Evolutionary conservation across 345 rosid species (phyloP).

Genomic region (Geranium rotundifolium): DNA sequence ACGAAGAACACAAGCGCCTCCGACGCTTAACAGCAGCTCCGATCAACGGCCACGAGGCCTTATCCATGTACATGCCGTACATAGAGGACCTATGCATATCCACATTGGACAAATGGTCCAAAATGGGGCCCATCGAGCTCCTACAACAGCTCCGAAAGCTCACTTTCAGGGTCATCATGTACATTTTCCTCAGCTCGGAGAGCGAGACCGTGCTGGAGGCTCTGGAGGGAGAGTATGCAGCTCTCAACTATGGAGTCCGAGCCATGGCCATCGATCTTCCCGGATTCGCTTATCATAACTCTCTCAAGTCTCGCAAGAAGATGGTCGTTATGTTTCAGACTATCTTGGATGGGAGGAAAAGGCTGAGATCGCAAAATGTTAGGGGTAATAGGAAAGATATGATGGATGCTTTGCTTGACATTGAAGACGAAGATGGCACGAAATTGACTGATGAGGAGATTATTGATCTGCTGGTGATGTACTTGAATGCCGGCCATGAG

Average conservation of each 20-base stretch:
- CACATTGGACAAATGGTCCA: slow-evolving; percentile 22
- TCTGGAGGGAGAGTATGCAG: slow-evolving; percentile 16
- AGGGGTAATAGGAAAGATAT: slow-evolving; percentile 16
- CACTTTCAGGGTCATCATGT: slow-evolving; percentile 22
- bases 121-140: slow-evolving; percentile 19
- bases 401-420: slow-evolving; percentile 23
- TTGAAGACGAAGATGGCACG: slow-evolving; percentile 24
- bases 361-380: slow-evolving; percentile 6
- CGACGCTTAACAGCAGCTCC: slow-evolving; percentile 41
- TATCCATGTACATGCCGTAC: slow-evolving; percentile 30
- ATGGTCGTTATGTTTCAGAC: slow-evolving; percentile 34
- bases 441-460: slow-evolving; percentile 24
- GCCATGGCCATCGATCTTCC: slow-evolving; percentile 48
- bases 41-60: slow-evolving; percentile 43
- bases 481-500: slow-evolving; percentile 29
- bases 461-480: slow-evolving; percentile 20
- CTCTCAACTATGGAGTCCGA: slow-evolving; percentile 28
- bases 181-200: slow-evolving; percentile 24
- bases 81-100: slow-evolving; percentile 24
- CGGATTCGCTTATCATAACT: slow-evolving; percentile 42
- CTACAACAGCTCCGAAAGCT: slow-evolving; percentile 22
- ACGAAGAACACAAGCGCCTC: slow-evolving; percentile 43
- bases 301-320: slow-evolving; percentile 41
- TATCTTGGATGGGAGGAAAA: slow-evolving; percentile 10
- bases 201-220: slow-evolving; percentile 16